Base-by-base conservation (phyloP, 306 rosid species). In the Hylodesmum podocarpum region DNA sequence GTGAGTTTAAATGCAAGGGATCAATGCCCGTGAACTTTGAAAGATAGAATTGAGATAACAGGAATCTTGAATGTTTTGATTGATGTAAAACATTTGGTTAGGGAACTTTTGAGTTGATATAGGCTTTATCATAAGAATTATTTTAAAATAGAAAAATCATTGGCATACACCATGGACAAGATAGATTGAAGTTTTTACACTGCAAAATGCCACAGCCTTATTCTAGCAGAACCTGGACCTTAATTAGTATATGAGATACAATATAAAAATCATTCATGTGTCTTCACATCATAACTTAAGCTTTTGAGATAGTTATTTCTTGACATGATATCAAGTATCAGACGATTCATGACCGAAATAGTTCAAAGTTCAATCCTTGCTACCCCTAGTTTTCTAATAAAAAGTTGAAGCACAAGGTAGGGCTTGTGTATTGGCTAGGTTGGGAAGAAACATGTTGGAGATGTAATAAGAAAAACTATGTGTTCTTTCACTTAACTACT, bases 71-170 rank as follows among this genome's bases (percentile, higher is more conserved):
- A 66, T 80, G 44, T 12, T 65, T 8, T 66, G 43, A 44, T 58
- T 46, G 50, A 44, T 8, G 3, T 66, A 66, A 47, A 57, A 46
- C 39, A 46, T 43, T 75, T 27, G 3, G 22, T 37, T 65, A 34
- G 27, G 61, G 46, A 78, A 50, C 37, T 79, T 54, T 25, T 53
- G 74, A 75, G 53, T 57, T 51, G 49, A 65, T 31, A 12, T 41
- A 29, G 29, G 13, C 6, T 33, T 46, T 34, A 54, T 53, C 34
- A 51, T 37, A 27, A 27, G 36, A 59, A 24, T 49, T 67, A 37
- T 57, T 28, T 53, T 15, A 41, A 22, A 39, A 13, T 22, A 22
- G 22, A 55, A 15, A 61, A 61, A 70, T 43, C 75, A 53, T 67
- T 9, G 5, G 10, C 66, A 14, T 55, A 44, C 57, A 61, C 34